Evolutionary conservation across 2,329 filamentous ascomycete species (phyloP).

Genomic region (Kalaharituber pfeilii): DNA sequence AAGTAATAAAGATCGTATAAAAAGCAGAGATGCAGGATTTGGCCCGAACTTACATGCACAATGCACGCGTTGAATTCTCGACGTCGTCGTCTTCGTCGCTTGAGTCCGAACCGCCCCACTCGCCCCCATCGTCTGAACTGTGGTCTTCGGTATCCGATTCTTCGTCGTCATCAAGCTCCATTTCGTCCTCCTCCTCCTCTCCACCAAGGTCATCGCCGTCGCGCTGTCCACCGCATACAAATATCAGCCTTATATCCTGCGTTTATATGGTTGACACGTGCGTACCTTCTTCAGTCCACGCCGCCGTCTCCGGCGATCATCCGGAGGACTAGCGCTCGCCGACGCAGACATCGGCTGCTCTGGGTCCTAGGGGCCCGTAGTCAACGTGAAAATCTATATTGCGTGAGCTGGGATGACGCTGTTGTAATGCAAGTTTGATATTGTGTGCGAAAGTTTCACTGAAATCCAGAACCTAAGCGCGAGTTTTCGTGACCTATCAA

Average conservation of each 20-base stretch:
- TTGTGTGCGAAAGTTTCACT: too few species aligned
- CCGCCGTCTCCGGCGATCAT: background rate
- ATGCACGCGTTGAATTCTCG: slow-evolving; percentile 31
- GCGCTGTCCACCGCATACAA: background rate
- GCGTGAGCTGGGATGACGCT: background rate
- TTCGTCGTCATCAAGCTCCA: slow-evolving; percentile 27
- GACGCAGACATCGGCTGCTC: background rate
- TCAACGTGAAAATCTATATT: background rate
- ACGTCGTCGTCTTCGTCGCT: slow-evolving; percentile 28
- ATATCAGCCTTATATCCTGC: background rate
- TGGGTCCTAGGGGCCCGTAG: background rate
- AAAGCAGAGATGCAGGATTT: background rate
- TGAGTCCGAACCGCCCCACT: slow-evolving; percentile 29
- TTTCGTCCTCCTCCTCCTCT: slow-evolving; percentile 25
- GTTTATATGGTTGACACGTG: background rate
- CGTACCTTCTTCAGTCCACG: background rate
- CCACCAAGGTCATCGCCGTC: background rate
- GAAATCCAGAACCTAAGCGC: too few species aligned
- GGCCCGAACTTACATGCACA: slow-evolving; percentile 43
- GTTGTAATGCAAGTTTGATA: background rate
- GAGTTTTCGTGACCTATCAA: too few species aligned
- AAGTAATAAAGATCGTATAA: background rate
- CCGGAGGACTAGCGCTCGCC: background rate
- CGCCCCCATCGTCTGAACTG: slow-evolving; percentile 29
- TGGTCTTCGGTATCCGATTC: slow-evolving; percentile 28